Percentiles rank a stretch among this genome's conserved stretches.
phyloP scores from a whole-genome alignment of 768 basidiomycete species.

The Pleurotus pulmonarius region DNA sequence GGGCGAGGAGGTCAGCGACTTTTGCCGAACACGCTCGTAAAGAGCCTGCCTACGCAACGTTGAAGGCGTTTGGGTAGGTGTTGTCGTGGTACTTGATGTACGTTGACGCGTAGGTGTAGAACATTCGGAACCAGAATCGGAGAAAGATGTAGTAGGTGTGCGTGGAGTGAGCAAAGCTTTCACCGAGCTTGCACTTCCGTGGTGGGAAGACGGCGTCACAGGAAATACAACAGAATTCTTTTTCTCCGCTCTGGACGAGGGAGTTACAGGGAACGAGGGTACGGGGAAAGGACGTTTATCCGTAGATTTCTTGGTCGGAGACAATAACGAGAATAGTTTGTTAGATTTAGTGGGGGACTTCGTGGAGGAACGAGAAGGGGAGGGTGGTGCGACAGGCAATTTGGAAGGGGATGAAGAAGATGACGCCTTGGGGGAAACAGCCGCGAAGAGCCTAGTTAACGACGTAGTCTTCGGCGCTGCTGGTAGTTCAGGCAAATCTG shows the following conservation, averaged over 20 bases:
- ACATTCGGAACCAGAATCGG: constrained; percentile 38
- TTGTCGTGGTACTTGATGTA: constrained; percentile 49
- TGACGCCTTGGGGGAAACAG: constrained; percentile 66
- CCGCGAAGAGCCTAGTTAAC: constrained; percentile 67
- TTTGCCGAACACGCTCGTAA: constrained; percentile 75
- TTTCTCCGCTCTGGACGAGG: constrained; percentile 2
- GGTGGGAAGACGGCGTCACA: constrained; percentile 58
- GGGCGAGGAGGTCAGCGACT: constrained; percentile 65
- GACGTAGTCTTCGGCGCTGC: constrained; percentile 54
- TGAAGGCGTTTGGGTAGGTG: constrained; percentile 58
- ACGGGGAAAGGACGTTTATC: constrained; percentile 35
- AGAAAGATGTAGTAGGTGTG: constrained; percentile 34
- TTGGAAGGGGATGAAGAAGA: constrained; percentile 27
- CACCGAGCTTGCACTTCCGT: constrained; percentile 20
- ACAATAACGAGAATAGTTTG: constrained; percentile 32
- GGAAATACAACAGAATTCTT: constrained; percentile 47
- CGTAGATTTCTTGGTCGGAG: constrained; percentile 50
- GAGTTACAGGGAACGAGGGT: constrained; percentile 17
- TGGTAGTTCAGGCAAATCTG: constrained; percentile 61
- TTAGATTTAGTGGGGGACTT: constrained; percentile 44
- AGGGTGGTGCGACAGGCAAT: constrained; percentile 34
- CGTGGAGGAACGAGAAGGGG: constrained; percentile 31
- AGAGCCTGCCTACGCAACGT: constrained; percentile 76
- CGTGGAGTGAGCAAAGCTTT: constrained; percentile 39
- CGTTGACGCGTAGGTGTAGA: constrained; percentile 67